Evolutionary conservation across 495 filamentous ascomycete species (phyloP).

Genomic region (Aspergillus baeticus): DNA sequence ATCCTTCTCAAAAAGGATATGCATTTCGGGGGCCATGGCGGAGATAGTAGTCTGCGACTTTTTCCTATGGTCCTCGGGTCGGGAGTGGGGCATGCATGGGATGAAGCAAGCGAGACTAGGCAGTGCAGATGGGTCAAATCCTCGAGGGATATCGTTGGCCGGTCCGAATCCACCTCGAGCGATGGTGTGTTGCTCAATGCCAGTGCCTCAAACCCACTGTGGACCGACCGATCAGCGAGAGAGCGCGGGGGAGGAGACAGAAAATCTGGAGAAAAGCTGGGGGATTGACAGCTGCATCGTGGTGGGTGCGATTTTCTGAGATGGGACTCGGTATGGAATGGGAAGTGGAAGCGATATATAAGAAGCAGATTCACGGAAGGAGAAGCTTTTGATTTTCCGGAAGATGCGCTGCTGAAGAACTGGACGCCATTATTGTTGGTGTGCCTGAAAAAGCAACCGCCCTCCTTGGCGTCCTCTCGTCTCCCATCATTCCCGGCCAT

Average conservation of each 20-base stretch:
- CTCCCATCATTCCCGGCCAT: background rate
- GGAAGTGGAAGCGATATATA: background rate
- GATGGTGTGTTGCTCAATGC: conserved; percentile 3
- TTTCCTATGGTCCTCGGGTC: background rate
- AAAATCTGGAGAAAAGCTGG: conserved; percentile 15
- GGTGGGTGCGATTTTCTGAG: background rate
- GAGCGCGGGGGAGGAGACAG: conserved; percentile 16
- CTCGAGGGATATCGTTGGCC: conserved; percentile 13
- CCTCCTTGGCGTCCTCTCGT: background rate
- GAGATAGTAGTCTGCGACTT: background rate
- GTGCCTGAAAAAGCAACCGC: conserved; percentile 5
- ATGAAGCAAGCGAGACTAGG: conserved; percentile 5
- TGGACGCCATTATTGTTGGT: background rate
- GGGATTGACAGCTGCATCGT: conserved; percentile 5
- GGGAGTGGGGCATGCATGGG: conserved; percentile 8
- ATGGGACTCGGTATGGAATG: background rate
- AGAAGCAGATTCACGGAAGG: background rate
- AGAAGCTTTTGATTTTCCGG: background rate
- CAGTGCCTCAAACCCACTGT: conserved; percentile 9
- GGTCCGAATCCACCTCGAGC: conserved; percentile 6
- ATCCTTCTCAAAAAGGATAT: background rate
- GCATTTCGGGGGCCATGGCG: background rate
- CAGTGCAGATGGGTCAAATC: conserved; percentile 4
- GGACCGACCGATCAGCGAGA: conserved; percentile 18
- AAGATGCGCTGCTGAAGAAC: conserved; percentile 4